Evolutionary conservation across 805 yeast genomes (phyloP).

Genomic region (Priceomyces castillae): DNA sequence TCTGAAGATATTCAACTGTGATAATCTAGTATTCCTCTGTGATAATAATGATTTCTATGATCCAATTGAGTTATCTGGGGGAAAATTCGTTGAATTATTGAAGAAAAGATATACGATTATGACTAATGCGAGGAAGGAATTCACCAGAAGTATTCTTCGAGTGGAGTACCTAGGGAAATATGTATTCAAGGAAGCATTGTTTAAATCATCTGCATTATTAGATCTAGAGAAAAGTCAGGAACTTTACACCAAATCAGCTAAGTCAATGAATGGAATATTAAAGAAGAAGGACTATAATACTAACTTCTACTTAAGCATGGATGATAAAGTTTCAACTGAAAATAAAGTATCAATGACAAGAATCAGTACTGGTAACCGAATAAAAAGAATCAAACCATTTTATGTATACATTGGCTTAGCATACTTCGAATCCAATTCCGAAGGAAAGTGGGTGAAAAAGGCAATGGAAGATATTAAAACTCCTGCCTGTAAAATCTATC

Average conservation of each 20-base stretch:
- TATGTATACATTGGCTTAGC: constrained; percentile 8
- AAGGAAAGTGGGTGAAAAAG: not conserved
- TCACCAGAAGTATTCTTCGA: constrained; percentile 3
- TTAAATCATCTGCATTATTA: not conserved
- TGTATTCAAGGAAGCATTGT: constrained; percentile 3
- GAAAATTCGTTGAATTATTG: constrained; percentile 3
- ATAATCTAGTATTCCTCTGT: constrained; percentile 2
- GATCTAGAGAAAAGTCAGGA: constrained; percentile 7
- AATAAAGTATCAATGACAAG: constrained; percentile 4
- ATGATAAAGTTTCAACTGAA: not conserved
- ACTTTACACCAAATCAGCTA: not conserved
- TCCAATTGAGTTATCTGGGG: constrained; percentile 5
- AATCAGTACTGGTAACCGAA: not conserved
- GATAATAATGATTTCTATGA: constrained; percentile 2
- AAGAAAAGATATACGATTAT: constrained; percentile 5
- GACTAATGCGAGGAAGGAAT: constrained; percentile 4
- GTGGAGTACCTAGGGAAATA: constrained; percentile 8
- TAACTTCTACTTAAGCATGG: not conserved
- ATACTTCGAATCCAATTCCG: constrained; percentile 6
- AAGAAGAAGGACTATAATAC: constrained; percentile 1
- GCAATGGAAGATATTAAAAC: not conserved
- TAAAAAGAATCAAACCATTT: constrained; percentile 6
- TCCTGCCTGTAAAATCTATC: not conserved
- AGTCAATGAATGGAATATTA: not conserved
- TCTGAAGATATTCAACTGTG: constrained; percentile 4